Conservation (phyloP, 2,329 filamentous ascomycete genomes). For the Endoconidiophora polonica region DNA sequence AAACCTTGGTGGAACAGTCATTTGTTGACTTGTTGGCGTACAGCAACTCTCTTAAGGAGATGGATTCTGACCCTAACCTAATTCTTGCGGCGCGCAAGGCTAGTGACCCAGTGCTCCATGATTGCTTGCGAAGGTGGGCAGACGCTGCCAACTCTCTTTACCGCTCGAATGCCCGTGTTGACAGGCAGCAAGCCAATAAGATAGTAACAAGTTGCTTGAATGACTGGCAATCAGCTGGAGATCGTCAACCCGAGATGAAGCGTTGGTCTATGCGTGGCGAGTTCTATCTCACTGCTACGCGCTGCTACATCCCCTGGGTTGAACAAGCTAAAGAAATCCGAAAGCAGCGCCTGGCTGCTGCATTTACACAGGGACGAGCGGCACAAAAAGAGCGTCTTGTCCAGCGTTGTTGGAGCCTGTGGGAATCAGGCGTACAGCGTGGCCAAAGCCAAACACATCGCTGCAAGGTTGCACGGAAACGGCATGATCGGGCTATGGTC, state of each 20-base stretch:
- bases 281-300: slow-evolving; percentile 18
- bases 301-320: slow-evolving; percentile 19
- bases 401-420: slow-evolving; percentile 12
- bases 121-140: slow-evolving; percentile 3
- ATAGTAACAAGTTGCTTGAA: background rate
- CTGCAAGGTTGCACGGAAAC: slow-evolving; percentile 2
- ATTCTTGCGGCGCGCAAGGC: slow-evolving; percentile 3
- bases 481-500: slow-evolving; percentile 3
- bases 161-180: slow-evolving; percentile 1
- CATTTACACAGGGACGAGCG: slow-evolving; percentile 12
- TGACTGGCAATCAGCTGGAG: slow-evolving; percentile 6
- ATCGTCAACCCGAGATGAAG: slow-evolving; percentile 10
- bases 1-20: background rate
- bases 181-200: slow-evolving; percentile 3
- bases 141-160: background rate
- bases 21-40: slow-evolving; percentile 1
- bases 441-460: slow-evolving; percentile 2
- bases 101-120: background rate
- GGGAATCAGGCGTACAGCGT: slow-evolving; percentile 3
- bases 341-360: slow-evolving; percentile 13
- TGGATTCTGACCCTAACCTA: background rate
- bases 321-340: slow-evolving; percentile 15
- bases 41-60: background rate
- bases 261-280: slow-evolving; percentile 13
- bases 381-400: slow-evolving; percentile 12